These are phyloP conservation scores for Cicer arietinum DNA, from an alignment of 306 rosid genomes.

Conservation along the genomic window DNA sequence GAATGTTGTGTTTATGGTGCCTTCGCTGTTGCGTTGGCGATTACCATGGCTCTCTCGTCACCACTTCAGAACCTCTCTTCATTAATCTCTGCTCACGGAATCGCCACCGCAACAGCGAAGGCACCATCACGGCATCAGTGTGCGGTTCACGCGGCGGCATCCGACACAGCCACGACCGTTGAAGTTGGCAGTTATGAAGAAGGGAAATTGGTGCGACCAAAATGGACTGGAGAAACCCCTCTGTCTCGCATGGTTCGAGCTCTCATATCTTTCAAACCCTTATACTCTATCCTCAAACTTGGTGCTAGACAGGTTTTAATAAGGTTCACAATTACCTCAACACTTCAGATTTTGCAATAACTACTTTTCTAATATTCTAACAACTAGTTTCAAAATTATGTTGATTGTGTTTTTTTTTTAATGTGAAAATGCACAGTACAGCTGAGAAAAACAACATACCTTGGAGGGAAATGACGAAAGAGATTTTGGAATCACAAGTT, in stretches of 20 bases:
- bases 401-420: constrained; percentile 42
- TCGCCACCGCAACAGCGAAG: constrained; percentile 3
- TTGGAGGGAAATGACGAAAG: constrained; percentile 62
- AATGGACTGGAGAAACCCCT: constrained; percentile 63
- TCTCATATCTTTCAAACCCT: constrained; percentile 65
- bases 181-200: constrained; percentile 46
- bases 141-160: constrained; percentile 44
- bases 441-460: constrained; percentile 76
- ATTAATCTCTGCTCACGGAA: constrained; percentile 34
- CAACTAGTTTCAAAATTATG: constrained; percentile 52
- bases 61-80: constrained; percentile 49
- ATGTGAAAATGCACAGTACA: constrained; percentile 56
- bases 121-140: constrained; percentile 8
- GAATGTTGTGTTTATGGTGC: too few species aligned
- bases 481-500: constrained; percentile 66
- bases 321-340: constrained; percentile 46
- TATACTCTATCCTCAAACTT: constrained; percentile 67
- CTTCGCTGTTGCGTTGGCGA: too few species aligned
- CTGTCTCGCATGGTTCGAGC: constrained; percentile 63
- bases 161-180: constrained; percentile 37
- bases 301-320: constrained; percentile 67
- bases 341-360: neutral
- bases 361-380: neutral
- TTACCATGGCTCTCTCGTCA: constrained; percentile 51
- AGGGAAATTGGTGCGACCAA: constrained; percentile 57